Evolutionary conservation across 1,284 basidiomycete species (phyloP).

Genomic region (Trichosporon coremiiforme): DNA sequence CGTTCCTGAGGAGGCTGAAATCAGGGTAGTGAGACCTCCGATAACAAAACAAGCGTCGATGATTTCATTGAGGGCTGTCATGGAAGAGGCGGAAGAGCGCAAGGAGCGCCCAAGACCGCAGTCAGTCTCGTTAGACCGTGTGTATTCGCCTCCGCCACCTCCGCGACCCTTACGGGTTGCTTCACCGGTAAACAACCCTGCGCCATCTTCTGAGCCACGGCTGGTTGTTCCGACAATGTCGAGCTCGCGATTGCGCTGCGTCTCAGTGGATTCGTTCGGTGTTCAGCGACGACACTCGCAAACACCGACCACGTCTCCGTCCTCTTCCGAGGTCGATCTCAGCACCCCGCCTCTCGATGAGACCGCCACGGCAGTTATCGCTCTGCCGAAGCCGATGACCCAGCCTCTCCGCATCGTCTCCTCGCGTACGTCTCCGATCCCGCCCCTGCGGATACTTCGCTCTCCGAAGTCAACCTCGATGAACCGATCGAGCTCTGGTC

Average conservation of each 20-base stretch:
- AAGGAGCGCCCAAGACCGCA: constrained; percentile 14
- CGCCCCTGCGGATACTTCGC: constrained; percentile 1
- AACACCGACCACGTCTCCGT: constrained; percentile 19
- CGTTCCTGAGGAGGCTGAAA: constrained; percentile 14
- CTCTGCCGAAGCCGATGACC: neutral
- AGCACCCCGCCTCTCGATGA: constrained; percentile 24
- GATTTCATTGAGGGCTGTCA: constrained; percentile 7
- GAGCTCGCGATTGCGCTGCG: constrained; percentile 19
- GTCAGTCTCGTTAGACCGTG: constrained; percentile 3
- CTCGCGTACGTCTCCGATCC: neutral
- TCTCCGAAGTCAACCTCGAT: neutral
- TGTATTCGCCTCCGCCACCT: constrained; percentile 29
- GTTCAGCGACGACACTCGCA: constrained; percentile 13
- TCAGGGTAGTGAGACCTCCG: constrained; percentile 11
- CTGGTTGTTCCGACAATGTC: constrained; percentile 2
- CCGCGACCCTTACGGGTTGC: constrained; percentile 19
- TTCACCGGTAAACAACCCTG: neutral
- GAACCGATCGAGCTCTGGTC: constrained; percentile 2
- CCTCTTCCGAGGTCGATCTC: constrained; percentile 27
- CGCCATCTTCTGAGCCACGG: neutral
- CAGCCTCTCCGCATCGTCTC: neutral
- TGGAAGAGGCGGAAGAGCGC: constrained; percentile 8
- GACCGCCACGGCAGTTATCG: neutral
- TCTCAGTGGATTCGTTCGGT: constrained; percentile 28
- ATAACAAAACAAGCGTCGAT: constrained; percentile 15